Conservation (phyloP, 345 rosid genomes). For the Pistacia integerrima region DNA sequence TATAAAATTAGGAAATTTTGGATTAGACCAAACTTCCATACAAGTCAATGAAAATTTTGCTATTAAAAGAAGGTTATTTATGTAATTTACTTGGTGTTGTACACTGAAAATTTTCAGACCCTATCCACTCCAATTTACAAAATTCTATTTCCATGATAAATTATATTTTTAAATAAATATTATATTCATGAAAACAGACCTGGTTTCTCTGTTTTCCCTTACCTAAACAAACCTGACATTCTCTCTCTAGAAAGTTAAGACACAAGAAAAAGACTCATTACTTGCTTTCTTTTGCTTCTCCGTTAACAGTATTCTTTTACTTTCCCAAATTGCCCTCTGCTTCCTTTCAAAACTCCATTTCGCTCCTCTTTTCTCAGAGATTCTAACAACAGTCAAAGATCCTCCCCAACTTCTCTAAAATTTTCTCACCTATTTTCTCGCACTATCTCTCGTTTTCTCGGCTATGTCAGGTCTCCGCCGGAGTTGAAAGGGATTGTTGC, state of each 20-base stretch:
- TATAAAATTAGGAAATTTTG: too few relatives aligned
- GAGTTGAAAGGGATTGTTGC: not conserved
- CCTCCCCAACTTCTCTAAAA: constrained; percentile 26
- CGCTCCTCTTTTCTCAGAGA: constrained; percentile 20
- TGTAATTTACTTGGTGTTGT: not conserved
- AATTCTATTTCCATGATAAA: not conserved
- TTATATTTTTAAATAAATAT: not conserved
- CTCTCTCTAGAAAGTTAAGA: constrained; percentile 3
- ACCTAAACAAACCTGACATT: constrained; percentile 16
- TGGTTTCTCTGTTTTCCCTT: not conserved
- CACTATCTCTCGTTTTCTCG: constrained; percentile 8
- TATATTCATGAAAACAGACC: not conserved
- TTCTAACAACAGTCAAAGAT: constrained; percentile 60
- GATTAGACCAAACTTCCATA: too few relatives aligned
- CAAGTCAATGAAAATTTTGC: not conserved
- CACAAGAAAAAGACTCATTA: not conserved
- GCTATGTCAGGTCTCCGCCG: constrained; percentile 7
- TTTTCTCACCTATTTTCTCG: constrained; percentile 9
- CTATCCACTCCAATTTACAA: constrained; percentile 18
- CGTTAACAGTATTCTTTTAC: not conserved
- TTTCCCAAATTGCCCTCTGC: constrained; percentile 32
- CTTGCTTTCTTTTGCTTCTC: not conserved
- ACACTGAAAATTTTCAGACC: constrained; percentile 4
- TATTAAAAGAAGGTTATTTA: constrained; percentile 1
- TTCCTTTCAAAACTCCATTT: not conserved